Percentiles rank a stretch among this genome's conserved stretches.
These are phyloP conservation scores for Marsdenia floribunda DNA, from an alignment of 257 asterid genomes.

Conservation along the genomic window DNA sequence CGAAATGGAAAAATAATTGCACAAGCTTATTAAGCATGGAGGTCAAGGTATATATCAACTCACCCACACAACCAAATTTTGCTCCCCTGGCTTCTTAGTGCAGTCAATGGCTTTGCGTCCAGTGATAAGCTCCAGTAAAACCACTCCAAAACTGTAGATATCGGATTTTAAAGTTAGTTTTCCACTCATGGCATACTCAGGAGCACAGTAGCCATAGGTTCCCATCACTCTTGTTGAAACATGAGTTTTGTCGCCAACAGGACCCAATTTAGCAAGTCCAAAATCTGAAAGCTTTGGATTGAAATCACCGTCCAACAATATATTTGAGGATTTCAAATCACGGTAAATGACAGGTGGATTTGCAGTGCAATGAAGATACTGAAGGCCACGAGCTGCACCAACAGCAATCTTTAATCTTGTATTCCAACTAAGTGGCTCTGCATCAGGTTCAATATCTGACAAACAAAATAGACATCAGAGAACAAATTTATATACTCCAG, in stretches of 20 bases:
- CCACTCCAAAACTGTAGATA: constrained; percentile 87
- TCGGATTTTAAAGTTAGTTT: constrained; percentile 83
- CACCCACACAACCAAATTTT: constrained; percentile 80
- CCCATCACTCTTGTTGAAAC: constrained; percentile 98
- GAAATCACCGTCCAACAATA: constrained; percentile 72
- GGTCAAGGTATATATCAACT: constrained; percentile 20
- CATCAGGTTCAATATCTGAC: constrained; percentile 43
- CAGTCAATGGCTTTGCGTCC: constrained; percentile 72
- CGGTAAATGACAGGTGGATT: constrained; percentile 90
- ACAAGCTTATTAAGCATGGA: background rate
- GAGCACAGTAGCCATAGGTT: constrained; percentile 88
- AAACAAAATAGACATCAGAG: constrained; percentile 4
- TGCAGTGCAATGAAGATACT: constrained; percentile 77
- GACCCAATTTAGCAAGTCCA: constrained; percentile 88
- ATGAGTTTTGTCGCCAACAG: constrained; percentile 83
- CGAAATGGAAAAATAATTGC: background rate
- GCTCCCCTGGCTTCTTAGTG: constrained; percentile 51
- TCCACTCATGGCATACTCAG: constrained; percentile 86
- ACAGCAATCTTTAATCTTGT: constrained; percentile 75
- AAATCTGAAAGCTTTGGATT: constrained; percentile 81
- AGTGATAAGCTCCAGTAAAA: constrained; percentile 74
- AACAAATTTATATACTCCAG: background rate
- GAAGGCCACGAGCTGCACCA: constrained; percentile 84
- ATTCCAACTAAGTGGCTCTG: constrained; percentile 64
- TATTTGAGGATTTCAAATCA: constrained; percentile 75